Conservation (phyloP, 495 filamentous ascomycete species). For the Aspergillus wentii region DNA sequence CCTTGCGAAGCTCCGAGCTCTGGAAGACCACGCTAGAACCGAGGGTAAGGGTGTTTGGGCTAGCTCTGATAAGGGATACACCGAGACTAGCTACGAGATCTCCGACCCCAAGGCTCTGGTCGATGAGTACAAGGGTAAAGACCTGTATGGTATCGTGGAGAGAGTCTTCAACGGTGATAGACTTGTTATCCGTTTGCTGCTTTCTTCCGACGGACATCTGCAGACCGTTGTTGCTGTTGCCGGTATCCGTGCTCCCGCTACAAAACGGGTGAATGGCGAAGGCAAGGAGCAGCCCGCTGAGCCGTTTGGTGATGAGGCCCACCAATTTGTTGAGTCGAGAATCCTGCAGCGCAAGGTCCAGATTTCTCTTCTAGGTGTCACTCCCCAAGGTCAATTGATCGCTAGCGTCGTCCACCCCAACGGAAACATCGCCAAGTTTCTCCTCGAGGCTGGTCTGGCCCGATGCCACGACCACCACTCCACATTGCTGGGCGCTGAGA, state of each 20-base stretch:
- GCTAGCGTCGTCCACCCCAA: conserved; percentile 77
- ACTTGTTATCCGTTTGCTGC: conserved; percentile 73
- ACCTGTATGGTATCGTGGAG: conserved; percentile 78
- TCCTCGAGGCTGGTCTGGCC: conserved; percentile 83
- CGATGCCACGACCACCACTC: conserved; percentile 93
- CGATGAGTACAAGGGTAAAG: conserved; percentile 70
- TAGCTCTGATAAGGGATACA: conserved; percentile 47
- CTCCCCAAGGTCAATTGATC: conserved; percentile 79
- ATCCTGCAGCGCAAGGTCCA: conserved; percentile 81
- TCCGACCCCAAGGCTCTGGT: conserved; percentile 66
- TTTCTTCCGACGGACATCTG: conserved; percentile 71
- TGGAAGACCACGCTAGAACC: conserved; percentile 77
- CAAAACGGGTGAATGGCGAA: conserved; percentile 73
- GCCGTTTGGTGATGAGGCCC: conserved; percentile 80
- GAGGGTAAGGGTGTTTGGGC: conserved; percentile 77
- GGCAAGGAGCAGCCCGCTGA: conserved; percentile 79
- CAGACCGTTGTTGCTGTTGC: conserved; percentile 86
- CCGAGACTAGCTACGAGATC: conserved; percentile 76
- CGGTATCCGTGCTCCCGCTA: conserved; percentile 80
- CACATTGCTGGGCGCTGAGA: conserved; percentile 76
- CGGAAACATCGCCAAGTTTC: conserved; percentile 84
- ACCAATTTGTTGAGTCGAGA: conserved; percentile 76
- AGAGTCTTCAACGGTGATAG: conserved; percentile 87
- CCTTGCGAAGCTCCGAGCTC: conserved; percentile 66
- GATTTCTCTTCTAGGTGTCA: conserved; percentile 76